A percentile compares a stretch with the other conserved stretches of the same genome.
Evolutionary conservation across 1,139 yeast genomes (phyloP).

Genomic region (Meyerozyma smithsonii): DNA sequence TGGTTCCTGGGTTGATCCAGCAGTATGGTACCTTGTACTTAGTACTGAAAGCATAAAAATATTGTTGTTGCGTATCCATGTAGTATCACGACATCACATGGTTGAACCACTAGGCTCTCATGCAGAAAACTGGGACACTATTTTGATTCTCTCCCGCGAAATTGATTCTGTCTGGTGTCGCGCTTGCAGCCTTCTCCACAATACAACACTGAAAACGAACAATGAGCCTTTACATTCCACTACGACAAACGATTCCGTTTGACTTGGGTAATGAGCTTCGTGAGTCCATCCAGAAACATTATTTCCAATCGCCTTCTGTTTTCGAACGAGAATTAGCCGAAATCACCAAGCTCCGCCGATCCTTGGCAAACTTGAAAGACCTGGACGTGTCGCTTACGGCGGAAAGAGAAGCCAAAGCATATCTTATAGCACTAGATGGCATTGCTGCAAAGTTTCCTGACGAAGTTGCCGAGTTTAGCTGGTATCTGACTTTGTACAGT

Average conservation of each 20-base stretch:
- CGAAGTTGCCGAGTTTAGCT: constrained; percentile 50
- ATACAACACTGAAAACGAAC: constrained; percentile 6
- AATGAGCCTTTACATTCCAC: constrained; percentile 49
- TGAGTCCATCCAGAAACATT: constrained; percentile 51
- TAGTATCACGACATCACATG: too few species aligned
- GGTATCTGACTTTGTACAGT: constrained; percentile 65
- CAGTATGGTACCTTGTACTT: too few species aligned
- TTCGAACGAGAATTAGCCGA: constrained; percentile 50
- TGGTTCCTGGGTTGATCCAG: too few species aligned
- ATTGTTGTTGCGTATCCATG: too few species aligned
- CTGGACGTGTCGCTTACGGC: constrained; percentile 15
- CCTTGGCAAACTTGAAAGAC: constrained; percentile 19
- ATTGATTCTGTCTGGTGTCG: not conserved
- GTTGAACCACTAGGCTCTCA: too few species aligned
- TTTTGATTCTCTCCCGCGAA: too few species aligned
- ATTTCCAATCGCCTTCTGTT: constrained; percentile 58
- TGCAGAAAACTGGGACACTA: too few species aligned
- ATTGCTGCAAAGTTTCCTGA: constrained; percentile 37
- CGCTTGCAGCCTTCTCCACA: not conserved
- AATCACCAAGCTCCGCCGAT: constrained; percentile 25
- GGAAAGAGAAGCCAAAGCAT: constrained; percentile 21
- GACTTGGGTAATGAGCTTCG: constrained; percentile 44
- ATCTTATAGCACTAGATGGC: constrained; percentile 27
- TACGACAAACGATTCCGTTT: constrained; percentile 44
- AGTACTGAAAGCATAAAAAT: too few species aligned